Conservation (phyloP, 1,284 basidiomycete genomes). For the Anthracocystis panici-leucophaei region DNA sequence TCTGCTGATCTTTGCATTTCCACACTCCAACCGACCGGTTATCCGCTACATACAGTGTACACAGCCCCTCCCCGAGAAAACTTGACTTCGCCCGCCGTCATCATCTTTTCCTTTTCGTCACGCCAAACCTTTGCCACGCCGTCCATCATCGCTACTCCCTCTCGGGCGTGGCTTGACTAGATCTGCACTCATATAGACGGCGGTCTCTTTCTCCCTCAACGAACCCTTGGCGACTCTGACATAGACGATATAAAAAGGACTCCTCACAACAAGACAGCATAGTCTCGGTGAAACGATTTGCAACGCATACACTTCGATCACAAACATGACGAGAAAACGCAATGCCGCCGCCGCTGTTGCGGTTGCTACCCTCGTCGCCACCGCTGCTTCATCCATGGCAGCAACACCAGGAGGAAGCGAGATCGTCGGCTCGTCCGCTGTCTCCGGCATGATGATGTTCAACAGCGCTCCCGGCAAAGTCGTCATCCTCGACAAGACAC, state of each 20-base stretch:
- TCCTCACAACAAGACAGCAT: background rate
- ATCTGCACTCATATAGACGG: background rate
- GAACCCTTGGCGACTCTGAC: background rate
- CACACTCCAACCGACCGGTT: background rate
- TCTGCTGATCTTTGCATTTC: background rate
- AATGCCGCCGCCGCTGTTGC: constrained; percentile 23
- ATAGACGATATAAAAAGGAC: background rate
- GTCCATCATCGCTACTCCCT: background rate
- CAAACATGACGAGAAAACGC: constrained; percentile 19
- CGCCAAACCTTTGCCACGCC: constrained; percentile 3
- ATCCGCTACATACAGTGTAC: constrained; percentile 4
- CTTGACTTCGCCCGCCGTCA: background rate
- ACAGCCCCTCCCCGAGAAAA: background rate
- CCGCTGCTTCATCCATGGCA: constrained; percentile 30
- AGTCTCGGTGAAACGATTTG: too few relatives aligned
- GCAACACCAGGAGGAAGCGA: constrained; percentile 48
- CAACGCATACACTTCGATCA: background rate
- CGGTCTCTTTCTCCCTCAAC: background rate
- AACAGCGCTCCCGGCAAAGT: constrained; percentile 60
- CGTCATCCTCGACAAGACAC: constrained; percentile 70
- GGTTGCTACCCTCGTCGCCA: constrained; percentile 18
- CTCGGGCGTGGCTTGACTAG: background rate
- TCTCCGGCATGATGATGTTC: constrained; percentile 65
- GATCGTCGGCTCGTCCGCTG: constrained; percentile 51
- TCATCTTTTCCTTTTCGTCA: background rate